Percentiles rank a stretch among this genome's conserved stretches.
Conservation (phyloP, 495 filamentous ascomycete species). For the Penicillium paxilli region DNA sequence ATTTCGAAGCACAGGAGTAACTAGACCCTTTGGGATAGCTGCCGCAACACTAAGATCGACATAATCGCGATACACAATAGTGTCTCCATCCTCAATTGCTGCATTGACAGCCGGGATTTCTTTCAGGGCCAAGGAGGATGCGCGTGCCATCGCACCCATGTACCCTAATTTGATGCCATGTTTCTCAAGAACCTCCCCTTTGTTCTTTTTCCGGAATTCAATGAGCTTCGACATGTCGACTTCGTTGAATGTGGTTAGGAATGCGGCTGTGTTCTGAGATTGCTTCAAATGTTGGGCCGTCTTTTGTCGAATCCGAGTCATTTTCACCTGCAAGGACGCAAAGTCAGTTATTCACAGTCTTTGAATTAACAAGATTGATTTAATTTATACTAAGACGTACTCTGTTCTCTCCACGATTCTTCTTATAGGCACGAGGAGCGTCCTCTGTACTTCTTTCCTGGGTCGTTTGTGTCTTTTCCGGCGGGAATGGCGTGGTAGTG, state of each 20-base stretch:
- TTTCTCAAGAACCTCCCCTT: constrained; percentile 81
- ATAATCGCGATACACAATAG: constrained; percentile 88
- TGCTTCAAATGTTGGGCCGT: constrained; percentile 92
- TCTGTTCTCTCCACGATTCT: not conserved
- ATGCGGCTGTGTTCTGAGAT: constrained; percentile 89
- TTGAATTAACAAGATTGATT: not conserved
- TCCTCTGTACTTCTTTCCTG: not conserved
- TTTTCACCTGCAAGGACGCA: constrained; percentile 67
- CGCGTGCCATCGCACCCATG: constrained; percentile 87
- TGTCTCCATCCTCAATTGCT: constrained; percentile 88
- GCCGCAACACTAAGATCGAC: constrained; percentile 91
- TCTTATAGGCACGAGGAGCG: not conserved
- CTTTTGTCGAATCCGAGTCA: constrained; percentile 91
- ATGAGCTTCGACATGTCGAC: constrained; percentile 91
- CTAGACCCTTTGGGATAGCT: constrained; percentile 89
- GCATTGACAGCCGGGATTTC: constrained; percentile 86
- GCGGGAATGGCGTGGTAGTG: too few species aligned
- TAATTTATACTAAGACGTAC: not conserved
- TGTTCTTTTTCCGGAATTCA: constrained; percentile 84
- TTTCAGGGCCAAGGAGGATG: constrained; percentile 37
- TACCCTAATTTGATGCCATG: constrained; percentile 89
- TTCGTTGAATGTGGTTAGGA: constrained; percentile 91
- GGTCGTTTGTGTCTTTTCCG: not conserved
- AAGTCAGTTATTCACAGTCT: not conserved
- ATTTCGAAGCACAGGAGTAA: constrained; percentile 88